Evolutionary conservation across 768 basidiomycete genomes (phyloP).

Genomic region (Bullera alba): DNA sequence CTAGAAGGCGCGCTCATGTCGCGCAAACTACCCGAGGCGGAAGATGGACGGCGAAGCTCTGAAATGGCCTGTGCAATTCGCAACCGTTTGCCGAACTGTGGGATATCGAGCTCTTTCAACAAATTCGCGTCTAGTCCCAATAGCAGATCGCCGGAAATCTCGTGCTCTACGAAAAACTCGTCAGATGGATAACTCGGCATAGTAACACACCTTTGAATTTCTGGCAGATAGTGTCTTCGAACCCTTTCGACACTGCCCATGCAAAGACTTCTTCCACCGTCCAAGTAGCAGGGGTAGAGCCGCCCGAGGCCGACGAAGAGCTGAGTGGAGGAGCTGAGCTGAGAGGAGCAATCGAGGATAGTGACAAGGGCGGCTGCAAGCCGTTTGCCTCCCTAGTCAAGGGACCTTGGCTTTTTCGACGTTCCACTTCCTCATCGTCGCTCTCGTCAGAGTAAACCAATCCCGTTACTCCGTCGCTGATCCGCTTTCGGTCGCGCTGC

Average conservation of each 20-base stretch:
- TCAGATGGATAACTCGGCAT: slow-evolving; percentile 9
- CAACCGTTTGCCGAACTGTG: slow-evolving; percentile 88
- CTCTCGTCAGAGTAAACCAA: slow-evolving; percentile 51
- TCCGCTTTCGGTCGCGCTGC: slow-evolving; percentile 28
- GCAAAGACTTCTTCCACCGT: slow-evolving; percentile 77
- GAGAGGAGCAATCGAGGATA: slow-evolving; percentile 18
- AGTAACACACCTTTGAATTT: slow-evolving; percentile 72
- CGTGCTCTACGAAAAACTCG: slow-evolving; percentile 79
- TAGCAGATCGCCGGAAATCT: slow-evolving; percentile 94
- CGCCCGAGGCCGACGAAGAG: too few species aligned
- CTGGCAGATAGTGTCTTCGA: slow-evolving; percentile 70
- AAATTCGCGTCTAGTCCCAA: slow-evolving; percentile 86
- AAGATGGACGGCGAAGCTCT: slow-evolving; percentile 69
- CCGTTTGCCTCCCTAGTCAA: neutral
- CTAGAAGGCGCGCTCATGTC: slow-evolving; percentile 30
- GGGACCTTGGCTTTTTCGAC: slow-evolving; percentile 1
- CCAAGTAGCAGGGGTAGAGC: slow-evolving; percentile 81
- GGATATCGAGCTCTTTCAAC: slow-evolving; percentile 92
- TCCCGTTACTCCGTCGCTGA: slow-evolving; percentile 31
- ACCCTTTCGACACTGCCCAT: slow-evolving; percentile 78
- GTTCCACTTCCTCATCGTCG: slow-evolving; percentile 51
- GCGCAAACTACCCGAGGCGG: slow-evolving; percentile 48
- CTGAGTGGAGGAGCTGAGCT: neutral
- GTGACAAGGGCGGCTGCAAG: slow-evolving; percentile 18
- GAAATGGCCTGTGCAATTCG: slow-evolving; percentile 86